phyloP scores from a whole-genome alignment of 139 green algal species.

The Micractinium conductrix region DNA sequence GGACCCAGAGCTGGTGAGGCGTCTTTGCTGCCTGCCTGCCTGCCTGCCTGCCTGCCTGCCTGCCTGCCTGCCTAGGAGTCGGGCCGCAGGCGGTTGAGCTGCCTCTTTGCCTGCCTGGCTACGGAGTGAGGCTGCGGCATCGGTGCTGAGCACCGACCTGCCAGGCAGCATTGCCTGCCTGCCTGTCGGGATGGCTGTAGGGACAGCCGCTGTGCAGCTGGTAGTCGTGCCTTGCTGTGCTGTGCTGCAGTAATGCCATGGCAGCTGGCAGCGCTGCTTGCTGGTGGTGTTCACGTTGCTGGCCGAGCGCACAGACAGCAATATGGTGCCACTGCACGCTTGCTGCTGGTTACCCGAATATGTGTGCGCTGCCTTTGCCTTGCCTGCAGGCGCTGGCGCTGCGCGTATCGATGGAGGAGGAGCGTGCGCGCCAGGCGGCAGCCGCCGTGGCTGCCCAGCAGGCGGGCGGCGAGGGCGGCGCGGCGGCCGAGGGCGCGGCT shows the following conservation, averaged over 20 bases:
- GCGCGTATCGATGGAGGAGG: constrained; percentile 97
- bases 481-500: background rate
- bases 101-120: too few species aligned
- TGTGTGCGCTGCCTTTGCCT: background rate
- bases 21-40: too few species aligned
- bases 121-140: too few species aligned
- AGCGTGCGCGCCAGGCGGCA: constrained; percentile 88
- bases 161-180: constrained; percentile 42
- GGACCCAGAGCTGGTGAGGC: constrained; percentile 93
- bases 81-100: background rate
- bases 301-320: too few species aligned
- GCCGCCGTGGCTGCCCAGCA: constrained; percentile 44
- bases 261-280: background rate
- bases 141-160: constrained; percentile 96
- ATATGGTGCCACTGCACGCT: too few species aligned
- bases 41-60: background rate
- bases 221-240: background rate
- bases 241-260: background rate
- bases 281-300: too few species aligned
- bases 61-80: too few species aligned
- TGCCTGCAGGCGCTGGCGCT: constrained; percentile 56
- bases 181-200: background rate
- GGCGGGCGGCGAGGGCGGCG: constrained; percentile 37
- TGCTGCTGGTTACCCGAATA: background rate
- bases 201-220: background rate